These are phyloP conservation scores for Sutorius australiensis DNA, from an alignment of 768 basidiomycete species.

Conservation along the genomic window DNA sequence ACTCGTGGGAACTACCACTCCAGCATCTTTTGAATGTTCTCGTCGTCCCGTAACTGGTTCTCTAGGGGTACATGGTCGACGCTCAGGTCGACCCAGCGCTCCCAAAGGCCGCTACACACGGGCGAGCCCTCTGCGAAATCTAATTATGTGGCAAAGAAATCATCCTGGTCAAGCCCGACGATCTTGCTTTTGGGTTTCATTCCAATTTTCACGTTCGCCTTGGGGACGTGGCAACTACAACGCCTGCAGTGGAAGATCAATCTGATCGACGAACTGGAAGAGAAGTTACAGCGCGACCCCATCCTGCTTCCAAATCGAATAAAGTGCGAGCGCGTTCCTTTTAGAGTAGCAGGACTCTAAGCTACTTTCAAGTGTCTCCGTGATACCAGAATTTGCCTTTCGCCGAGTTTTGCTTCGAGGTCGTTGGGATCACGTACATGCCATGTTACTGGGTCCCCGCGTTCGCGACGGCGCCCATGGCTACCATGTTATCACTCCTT, in stretches of 20 bases:
- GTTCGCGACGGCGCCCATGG: slow-evolving; percentile 89
- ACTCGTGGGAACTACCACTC: slow-evolving; percentile 20
- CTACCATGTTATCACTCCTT: slow-evolving; percentile 83
- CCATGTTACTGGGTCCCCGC: slow-evolving; percentile 80
- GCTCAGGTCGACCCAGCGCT: slow-evolving; percentile 8
- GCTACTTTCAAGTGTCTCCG: slow-evolving; percentile 49
- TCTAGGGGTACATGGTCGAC: slow-evolving; percentile 5
- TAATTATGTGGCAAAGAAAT: slow-evolving; percentile 54
- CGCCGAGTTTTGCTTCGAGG: slow-evolving; percentile 81
- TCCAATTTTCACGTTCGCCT: slow-evolving; percentile 83
- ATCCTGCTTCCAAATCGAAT: slow-evolving; percentile 77
- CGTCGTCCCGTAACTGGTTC: slow-evolving; percentile 11
- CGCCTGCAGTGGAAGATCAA: slow-evolving; percentile 93
- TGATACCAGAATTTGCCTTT: slow-evolving; percentile 84
- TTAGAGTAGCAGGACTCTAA: slow-evolving; percentile 17
- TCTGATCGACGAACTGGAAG: slow-evolving; percentile 90
- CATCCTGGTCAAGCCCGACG: slow-evolving; percentile 64
- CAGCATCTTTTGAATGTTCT: slow-evolving; percentile 14
- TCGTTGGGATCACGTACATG: slow-evolving; percentile 70
- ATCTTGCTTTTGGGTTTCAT: slow-evolving; percentile 78
- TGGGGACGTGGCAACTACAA: slow-evolving; percentile 93
- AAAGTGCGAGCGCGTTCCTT: slow-evolving; percentile 57
- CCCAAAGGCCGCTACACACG: slow-evolving; percentile 13
- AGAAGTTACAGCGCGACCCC: slow-evolving; percentile 78
- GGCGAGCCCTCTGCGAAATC: slow-evolving; percentile 31